A percentile compares a stretch with the other conserved stretches of the same genome.
Conservation (phyloP, 768 basidiomycete species). For the Pleurotus tuber-regium region DNA sequence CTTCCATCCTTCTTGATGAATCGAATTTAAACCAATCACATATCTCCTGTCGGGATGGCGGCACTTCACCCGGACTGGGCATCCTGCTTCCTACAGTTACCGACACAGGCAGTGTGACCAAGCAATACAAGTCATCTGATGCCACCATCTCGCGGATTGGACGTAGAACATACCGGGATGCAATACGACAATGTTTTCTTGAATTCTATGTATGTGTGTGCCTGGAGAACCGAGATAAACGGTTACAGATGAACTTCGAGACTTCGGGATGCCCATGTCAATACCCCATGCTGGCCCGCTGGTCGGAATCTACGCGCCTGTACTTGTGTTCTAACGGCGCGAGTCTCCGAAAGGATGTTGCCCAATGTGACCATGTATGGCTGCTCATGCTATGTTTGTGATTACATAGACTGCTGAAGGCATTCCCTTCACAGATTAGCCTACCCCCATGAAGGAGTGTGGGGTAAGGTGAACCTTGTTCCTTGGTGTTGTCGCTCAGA, state of each 20-base stretch:
- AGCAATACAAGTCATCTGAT: constrained; percentile 1
- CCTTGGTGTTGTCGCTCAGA: not conserved
- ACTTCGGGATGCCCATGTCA: not conserved
- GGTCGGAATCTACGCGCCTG: not conserved
- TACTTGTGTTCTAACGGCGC: constrained; percentile 1
- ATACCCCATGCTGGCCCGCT: not conserved
- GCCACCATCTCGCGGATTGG: not conserved
- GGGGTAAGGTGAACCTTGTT: constrained; percentile 5
- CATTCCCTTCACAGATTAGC: constrained; percentile 1
- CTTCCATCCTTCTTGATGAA: constrained; percentile 3
- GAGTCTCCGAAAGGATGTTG: not conserved
- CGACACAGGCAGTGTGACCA: constrained; percentile 1
- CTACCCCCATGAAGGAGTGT: constrained; percentile 6
- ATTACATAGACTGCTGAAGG: not conserved
- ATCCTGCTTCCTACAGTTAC: constrained; percentile 5
- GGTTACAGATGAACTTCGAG: not conserved
- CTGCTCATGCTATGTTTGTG: not conserved
- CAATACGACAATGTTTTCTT: not conserved
- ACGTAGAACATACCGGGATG: constrained; percentile 6
- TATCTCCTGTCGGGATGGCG: not conserved
- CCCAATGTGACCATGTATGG: not conserved
- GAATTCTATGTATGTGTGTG: not conserved
- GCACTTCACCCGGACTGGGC: not conserved
- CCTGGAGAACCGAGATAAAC: not conserved
- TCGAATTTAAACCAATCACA: not conserved